Conservation (phyloP, 371 early-diverging fungal genomes). For the Mortierella sp. region DNA sequence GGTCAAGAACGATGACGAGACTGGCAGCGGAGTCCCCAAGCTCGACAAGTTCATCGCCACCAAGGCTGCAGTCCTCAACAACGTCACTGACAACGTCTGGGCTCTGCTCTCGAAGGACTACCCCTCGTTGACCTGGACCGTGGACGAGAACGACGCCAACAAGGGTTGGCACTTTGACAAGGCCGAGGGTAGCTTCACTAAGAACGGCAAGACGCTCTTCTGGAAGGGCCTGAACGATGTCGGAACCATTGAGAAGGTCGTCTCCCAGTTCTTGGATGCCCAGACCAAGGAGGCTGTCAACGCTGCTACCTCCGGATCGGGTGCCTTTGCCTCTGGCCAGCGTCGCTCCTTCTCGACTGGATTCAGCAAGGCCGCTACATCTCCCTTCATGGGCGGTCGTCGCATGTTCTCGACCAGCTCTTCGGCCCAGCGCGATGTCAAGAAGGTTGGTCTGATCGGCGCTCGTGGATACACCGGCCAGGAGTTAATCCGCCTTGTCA, state of each 20-base stretch:
- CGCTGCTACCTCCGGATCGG: conserved; percentile 37
- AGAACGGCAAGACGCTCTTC: conserved; percentile 83
- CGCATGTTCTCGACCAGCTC: conserved; percentile 70
- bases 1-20: conserved; percentile 65
- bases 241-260: conserved; percentile 73
- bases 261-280: conserved; percentile 55
- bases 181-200: conserved; percentile 87
- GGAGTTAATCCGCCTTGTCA: conserved; percentile 91
- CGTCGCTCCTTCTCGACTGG: conserved; percentile 40
- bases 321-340: conserved; percentile 29
- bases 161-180: conserved; percentile 94
- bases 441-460: conserved; percentile 92
- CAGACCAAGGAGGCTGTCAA: conserved; percentile 48
- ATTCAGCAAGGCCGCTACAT: conserved; percentile 18
- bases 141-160: conserved; percentile 68
- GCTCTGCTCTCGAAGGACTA: conserved; percentile 81
- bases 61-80: conserved; percentile 84
- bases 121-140: conserved; percentile 78
- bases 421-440: conserved; percentile 45
- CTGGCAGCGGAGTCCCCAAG: conserved; percentile 65
- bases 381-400: conserved; percentile 54
- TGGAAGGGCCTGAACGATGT: conserved; percentile 92
- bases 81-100: conserved; percentile 94
- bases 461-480: conserved; percentile 97
- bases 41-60: conserved; percentile 88